phyloP scores from a whole-genome alignment of 1,284 basidiomycete genomes.

The Tilletia indica region DNA sequence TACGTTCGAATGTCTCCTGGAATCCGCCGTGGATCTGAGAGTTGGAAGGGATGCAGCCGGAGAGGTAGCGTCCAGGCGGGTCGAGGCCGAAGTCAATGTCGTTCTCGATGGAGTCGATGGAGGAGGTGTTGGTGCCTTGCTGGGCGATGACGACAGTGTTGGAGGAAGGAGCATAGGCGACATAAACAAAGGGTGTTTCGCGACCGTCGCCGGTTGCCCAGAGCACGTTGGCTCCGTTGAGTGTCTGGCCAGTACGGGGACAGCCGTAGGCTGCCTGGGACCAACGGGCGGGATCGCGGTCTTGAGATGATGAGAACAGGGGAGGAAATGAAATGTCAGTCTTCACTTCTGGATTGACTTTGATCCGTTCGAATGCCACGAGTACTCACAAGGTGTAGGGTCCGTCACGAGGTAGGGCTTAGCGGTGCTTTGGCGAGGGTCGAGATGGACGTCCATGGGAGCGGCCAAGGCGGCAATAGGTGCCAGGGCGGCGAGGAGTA shows the following conservation, averaged over 20 bases:
- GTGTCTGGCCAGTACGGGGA: slow-evolving; percentile 25
- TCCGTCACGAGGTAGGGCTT: background rate
- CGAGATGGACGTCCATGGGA: background rate
- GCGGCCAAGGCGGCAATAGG: background rate
- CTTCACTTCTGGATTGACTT: too few relatives aligned
- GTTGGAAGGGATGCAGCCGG: slow-evolving; percentile 26
- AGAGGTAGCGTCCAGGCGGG: slow-evolving; percentile 30
- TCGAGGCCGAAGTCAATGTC: slow-evolving; percentile 33
- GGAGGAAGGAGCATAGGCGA: slow-evolving; percentile 35
- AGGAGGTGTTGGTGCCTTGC: slow-evolving; percentile 37
- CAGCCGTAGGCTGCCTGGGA: slow-evolving; percentile 38
- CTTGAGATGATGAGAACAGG: background rate
- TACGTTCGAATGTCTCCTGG: slow-evolving; percentile 40
- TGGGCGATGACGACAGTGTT: slow-evolving; percentile 40
- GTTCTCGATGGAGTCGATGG: slow-evolving; percentile 33
- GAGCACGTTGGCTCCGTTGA: slow-evolving; percentile 38
- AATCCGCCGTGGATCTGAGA: slow-evolving; percentile 41
- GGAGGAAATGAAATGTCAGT: too few relatives aligned
- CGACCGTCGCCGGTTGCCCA: slow-evolving; percentile 39
- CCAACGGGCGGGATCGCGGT: slow-evolving; percentile 34
- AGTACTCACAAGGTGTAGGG: background rate
- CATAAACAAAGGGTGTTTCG: slow-evolving; percentile 31
- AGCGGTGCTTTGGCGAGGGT: slow-evolving; percentile 1
- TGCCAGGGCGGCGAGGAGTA: background rate
- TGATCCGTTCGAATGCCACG: too few relatives aligned